Conservation (phyloP, 139 green algal genomes). For the Haematococcus lacustris region DNA sequence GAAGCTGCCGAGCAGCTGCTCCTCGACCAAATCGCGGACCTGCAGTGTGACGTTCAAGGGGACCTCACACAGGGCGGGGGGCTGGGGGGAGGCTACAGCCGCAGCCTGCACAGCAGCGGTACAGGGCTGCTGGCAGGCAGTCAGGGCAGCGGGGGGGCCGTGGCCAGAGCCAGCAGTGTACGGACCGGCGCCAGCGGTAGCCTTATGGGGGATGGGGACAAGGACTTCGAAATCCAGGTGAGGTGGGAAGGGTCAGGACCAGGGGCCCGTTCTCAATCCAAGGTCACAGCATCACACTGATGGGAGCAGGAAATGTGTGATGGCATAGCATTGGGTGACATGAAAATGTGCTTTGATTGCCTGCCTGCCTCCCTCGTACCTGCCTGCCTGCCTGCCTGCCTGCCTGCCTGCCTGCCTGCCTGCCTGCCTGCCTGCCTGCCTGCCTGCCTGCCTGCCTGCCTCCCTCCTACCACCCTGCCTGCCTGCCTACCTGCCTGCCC, state of each 20-base stretch:
- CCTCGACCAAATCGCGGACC: background rate
- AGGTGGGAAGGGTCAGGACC: too few species aligned
- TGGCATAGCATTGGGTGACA: too few species aligned
- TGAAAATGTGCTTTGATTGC: background rate
- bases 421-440: too few species aligned
- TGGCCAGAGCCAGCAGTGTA: background rate
- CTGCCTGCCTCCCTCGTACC: background rate
- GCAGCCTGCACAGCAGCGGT: background rate
- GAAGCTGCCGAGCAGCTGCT: background rate
- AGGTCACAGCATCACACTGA: too few species aligned
- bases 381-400: background rate
- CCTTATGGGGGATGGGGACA: conserved; percentile 11
- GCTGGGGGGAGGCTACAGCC: background rate
- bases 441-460: too few species aligned
- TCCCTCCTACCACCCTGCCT: too few species aligned
- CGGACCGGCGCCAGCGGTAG: conserved; percentile 1
- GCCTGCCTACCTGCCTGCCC: too few species aligned
- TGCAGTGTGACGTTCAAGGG: background rate
- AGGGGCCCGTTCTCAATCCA: too few species aligned
- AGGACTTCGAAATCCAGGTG: conserved; percentile 30
- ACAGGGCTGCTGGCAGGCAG: background rate
- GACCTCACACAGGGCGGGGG: background rate
- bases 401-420: background rate
- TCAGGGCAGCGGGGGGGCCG: too few species aligned
- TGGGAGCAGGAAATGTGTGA: too few species aligned